Percentiles rank a stretch among this genome's conserved stretches.
phyloP scores from a whole-genome alignment of 768 basidiomycete genomes.

The Agrocybe praecox region DNA sequence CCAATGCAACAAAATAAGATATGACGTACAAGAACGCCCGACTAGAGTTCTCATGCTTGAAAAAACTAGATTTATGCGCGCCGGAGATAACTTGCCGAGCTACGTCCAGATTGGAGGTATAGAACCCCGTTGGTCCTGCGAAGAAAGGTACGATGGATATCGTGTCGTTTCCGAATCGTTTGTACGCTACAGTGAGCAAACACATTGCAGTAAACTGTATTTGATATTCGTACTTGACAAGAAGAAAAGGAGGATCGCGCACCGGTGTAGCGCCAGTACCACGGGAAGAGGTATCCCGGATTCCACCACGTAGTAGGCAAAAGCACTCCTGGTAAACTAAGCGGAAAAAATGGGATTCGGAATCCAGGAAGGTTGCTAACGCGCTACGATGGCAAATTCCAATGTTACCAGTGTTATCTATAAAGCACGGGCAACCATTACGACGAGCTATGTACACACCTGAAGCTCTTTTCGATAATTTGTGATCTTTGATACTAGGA shows the following conservation, averaged over 20 bases:
- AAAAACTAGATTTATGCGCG: constrained; percentile 37
- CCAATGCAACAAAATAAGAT: not conserved
- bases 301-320: constrained; percentile 48
- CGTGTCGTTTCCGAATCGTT: constrained; percentile 34
- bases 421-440: not conserved
- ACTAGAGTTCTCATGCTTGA: constrained; percentile 38
- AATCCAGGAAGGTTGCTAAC: constrained; percentile 40
- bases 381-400: no score
- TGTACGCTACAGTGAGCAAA: constrained; percentile 31
- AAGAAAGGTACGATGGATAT: constrained; percentile 43
- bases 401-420: not conserved
- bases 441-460: no score
- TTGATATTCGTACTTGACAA: not conserved
- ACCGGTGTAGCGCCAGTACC: constrained; percentile 37
- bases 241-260: constrained; percentile 8
- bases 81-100: constrained; percentile 44
- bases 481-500: constrained; percentile 32
- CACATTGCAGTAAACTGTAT: no score
- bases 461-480: constrained; percentile 30
- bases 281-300: constrained; percentile 34
- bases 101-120: constrained; percentile 48
- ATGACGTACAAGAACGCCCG: constrained; percentile 33
- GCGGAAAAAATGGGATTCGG: constrained; percentile 41
- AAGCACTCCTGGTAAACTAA: constrained; percentile 34
- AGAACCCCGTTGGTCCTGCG: constrained; percentile 35